Percentiles rank a stretch among this genome's conserved stretches.
Evolutionary conservation across 306 rosid species (phyloP).

Genomic region (Pterocarpus macrocarpus): DNA sequence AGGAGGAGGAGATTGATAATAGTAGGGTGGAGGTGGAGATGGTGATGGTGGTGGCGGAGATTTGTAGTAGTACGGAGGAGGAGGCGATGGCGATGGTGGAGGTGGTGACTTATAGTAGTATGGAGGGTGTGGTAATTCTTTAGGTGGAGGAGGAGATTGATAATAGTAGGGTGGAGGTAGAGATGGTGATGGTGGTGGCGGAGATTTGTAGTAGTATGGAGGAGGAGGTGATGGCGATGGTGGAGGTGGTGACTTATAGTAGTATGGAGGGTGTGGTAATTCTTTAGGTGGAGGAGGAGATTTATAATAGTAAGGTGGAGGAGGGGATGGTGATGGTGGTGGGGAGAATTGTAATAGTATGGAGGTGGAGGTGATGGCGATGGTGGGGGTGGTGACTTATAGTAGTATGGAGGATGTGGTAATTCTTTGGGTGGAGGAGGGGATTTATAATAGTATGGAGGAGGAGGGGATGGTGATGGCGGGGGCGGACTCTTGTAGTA

Average conservation of each 20-base stretch:
- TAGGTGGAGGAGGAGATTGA: constrained; percentile 55
- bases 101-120: constrained; percentile 52
- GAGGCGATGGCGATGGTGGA: constrained; percentile 33
- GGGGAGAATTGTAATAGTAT: constrained; percentile 3
- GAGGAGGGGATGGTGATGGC: constrained; percentile 41
- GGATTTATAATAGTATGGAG: constrained; percentile 4
- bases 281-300: constrained; percentile 21
- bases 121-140: background rate
- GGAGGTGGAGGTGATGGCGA: constrained; percentile 32
- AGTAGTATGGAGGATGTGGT: background rate
- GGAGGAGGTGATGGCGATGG: constrained; percentile 46
- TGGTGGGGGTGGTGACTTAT: constrained; percentile 4
- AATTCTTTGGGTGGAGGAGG: constrained; percentile 61
- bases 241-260: constrained; percentile 23
- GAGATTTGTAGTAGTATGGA: constrained; percentile 25
- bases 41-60: constrained; percentile 46
- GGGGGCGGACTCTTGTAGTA: constrained; percentile 46
- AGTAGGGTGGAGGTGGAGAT: constrained; percentile 26
- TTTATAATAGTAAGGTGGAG: constrained; percentile 28
- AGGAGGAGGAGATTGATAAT: constrained; percentile 48
- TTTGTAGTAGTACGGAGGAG: constrained; percentile 16
- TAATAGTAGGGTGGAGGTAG: constrained; percentile 43
- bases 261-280: constrained; percentile 21
- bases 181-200: constrained; percentile 45
- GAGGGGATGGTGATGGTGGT: constrained; percentile 30